Base-by-base conservation (phyloP, 441 rosid species). In the Heliophila coronopifolia region DNA sequence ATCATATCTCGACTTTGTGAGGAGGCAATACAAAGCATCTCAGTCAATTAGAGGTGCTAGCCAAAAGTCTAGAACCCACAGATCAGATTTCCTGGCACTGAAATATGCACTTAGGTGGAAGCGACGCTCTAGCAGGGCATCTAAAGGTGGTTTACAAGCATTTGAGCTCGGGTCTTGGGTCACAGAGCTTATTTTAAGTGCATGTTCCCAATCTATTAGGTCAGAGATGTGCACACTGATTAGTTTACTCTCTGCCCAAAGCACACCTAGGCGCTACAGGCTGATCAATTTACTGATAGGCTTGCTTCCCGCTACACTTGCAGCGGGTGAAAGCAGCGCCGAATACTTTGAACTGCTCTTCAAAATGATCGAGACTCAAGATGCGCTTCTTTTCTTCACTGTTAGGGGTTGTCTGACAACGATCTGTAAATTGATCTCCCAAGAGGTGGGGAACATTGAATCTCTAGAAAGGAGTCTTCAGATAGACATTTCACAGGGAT, bases 101-200 rank as follows among this genome's bases (percentile, higher is more conserved):
- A 95, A 95, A 76, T 95, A 88, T 73, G 71, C 74, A 39, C 90
- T 95, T 47, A 81, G 92, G 69, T 95, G 99, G 99, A 95, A 86
- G 75, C 86, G 80, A 10, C 73, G 67, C 69, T 76, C 79, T 62
- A 69, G 63, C 66, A 88, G 69, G 72, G 70, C 76, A 52, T 57
- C 77, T 27, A 95, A 80, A 71, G 76, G 94, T 50, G 97, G 69
- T 57, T 60, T 91, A 50, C 72, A 83, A 61, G 73, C 81, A 19
- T 92, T 95, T 66, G 99, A 88, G 83, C 79, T 91, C 41, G 99
- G 99, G 0, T 88, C 96, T 32, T 95, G 99, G 99, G 99, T 95
- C 58, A 78, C 94, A 47, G 99, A 92, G 71, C 96, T 95, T 69
- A 78, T 84, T 70, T 74, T 95, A 60, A 88, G 99, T 79, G 96